Evolutionary conservation across 176 grass and related monocot genomes (phyloP), one percentile per base, ranked within the genome.

Genomic region (Cymbopogon citratus): DNA sequence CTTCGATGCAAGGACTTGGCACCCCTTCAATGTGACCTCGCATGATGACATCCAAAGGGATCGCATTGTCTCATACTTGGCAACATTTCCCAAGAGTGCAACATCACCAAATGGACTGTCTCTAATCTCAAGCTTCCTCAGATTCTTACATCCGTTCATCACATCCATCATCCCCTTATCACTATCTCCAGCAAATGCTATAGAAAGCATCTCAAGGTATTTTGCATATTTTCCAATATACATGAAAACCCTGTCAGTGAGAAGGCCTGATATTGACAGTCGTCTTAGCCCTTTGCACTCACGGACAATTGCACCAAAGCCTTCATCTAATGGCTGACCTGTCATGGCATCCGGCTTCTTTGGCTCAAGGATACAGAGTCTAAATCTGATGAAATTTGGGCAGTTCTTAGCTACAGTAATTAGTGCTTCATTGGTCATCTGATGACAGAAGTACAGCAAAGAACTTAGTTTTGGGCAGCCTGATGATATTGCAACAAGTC

Each of bases 21-120:
- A 93, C 85, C 88, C 93, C 74, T 90, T 90, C 6, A 91, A 64
- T 60, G 93, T 97, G 75, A 97, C 86, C 68, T 89, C 69, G 77
- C 93, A 97, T 1, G 91, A 93, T 66, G 93, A 97, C 88, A 97
- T 97, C 93, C 93, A 97, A 97, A 97, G 93, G 91, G 93, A 97
- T 93, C 90, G 93, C 90, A 97, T 91, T 97, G 93, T 93, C 89
- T 93, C 93, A 56, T 93, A 97, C 74, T 91, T 97, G 40, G 77
- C 87, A 52, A 89, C 73, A 83, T 93, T 81, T 46, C 81, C 83
- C 84, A 97, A 74, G 28, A 97, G 87, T 33, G 93, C 93, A 68
- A 27, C 86, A 76, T 97, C 94, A 78, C 91, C 91, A 81, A 97
- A 93, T 5, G 88, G 89, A 45, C 88, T 83, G 60, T 97, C 91